Conservation (phyloP, 129 eudicot genomes). For the Erigeron canadensis region DNA sequence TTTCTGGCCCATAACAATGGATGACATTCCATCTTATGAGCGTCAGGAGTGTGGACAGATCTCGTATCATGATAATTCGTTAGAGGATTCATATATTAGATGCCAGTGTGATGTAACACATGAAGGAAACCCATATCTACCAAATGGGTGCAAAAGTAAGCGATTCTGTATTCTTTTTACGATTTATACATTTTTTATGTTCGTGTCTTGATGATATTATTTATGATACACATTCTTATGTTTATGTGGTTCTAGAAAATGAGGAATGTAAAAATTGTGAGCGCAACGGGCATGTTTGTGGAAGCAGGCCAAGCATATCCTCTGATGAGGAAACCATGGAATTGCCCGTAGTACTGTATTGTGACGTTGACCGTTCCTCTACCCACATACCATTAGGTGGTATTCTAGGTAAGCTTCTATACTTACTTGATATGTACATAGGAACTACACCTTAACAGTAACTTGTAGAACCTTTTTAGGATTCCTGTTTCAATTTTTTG, state of each 20-base stretch:
- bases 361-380: not conserved
- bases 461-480: not conserved
- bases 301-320: not conserved
- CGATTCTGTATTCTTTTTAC: not conserved
- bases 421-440: not conserved
- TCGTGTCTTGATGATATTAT: not conserved
- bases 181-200: not conserved
- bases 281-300: conserved; percentile 9
- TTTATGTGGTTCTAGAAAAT: not conserved
- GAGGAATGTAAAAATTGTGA: conserved; percentile 6
- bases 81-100: too few relatives aligned
- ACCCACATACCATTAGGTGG: conserved; percentile 5
- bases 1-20: conserved; percentile 1
- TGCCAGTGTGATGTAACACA: not conserved
- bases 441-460: not conserved
- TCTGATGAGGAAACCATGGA: not conserved
- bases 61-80: not conserved
- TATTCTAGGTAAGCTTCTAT: conserved; percentile 21
- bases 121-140: conserved; percentile 26
- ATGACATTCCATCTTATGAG: not conserved
- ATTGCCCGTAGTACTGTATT: not conserved
- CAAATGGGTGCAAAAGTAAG: conserved; percentile 12
- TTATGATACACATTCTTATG: not conserved
- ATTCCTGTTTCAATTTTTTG: not conserved
- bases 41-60: not conserved